phyloP scores from a whole-genome alignment of 2,329 filamentous ascomycete genomes.

The Mycogone perniciosa region DNA sequence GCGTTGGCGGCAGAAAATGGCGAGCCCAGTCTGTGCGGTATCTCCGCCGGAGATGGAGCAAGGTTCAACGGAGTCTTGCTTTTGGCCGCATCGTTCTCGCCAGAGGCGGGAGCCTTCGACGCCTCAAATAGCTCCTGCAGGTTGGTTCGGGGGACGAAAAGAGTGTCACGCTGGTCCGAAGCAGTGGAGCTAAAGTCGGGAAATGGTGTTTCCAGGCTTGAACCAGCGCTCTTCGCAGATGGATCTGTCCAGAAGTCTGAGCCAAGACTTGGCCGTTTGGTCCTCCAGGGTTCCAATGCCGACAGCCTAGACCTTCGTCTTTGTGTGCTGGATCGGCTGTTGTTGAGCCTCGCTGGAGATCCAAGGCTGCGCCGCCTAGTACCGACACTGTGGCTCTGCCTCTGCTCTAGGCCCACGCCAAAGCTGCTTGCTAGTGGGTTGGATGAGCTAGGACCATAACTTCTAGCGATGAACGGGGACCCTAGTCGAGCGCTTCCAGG shows the following conservation, averaged over 20 bases:
- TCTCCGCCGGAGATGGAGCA: constrained; percentile 26
- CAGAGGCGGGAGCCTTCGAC: constrained; percentile 16
- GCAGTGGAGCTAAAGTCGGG: constrained; percentile 30
- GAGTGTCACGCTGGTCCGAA: constrained; percentile 28
- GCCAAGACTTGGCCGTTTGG: constrained; percentile 48
- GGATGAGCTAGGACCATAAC: constrained; percentile 57
- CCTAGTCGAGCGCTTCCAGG: constrained; percentile 32
- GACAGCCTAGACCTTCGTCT: constrained; percentile 47
- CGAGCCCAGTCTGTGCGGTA: constrained; percentile 49
- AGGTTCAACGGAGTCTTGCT: constrained; percentile 12
- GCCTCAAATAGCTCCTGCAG: constrained; percentile 36
- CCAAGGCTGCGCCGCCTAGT: constrained; percentile 44
- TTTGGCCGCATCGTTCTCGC: neutral
- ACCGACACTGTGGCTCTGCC: constrained; percentile 44
- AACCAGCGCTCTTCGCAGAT: constrained; percentile 21
- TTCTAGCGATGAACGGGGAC: constrained; percentile 51
- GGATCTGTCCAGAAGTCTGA: constrained; percentile 49
- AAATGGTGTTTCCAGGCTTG: constrained; percentile 16
- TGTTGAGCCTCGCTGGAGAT: constrained; percentile 46
- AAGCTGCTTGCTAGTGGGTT: constrained; percentile 37
- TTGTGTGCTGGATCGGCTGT: constrained; percentile 47
- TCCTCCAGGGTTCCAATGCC: constrained; percentile 40
- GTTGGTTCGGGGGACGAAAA: constrained; percentile 37
- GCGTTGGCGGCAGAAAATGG: constrained; percentile 47
- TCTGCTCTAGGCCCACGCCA: constrained; percentile 25